Evolutionary conservation across 2,329 filamentous ascomycete species (phyloP), one percentile per base, ranked within the genome.

Genomic region (Zasmidium angulare): DNA sequence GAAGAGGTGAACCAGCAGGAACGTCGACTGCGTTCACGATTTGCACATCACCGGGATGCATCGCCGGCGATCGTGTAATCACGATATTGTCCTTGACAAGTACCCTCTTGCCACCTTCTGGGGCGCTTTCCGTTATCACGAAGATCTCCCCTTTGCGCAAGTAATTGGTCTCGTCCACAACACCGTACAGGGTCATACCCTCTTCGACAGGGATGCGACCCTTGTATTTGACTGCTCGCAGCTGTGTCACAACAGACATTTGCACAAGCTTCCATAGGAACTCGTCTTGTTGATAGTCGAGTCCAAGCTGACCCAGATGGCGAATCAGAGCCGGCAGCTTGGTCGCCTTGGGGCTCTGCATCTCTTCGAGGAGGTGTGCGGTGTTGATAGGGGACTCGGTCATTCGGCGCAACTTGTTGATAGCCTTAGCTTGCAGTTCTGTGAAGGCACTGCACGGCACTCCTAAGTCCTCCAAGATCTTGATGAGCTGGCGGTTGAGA

Each of bases 11-110:
- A 0, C 76, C 74, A 0, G 59, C 26, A 0, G 89, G 89, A 0
- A 87, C 81, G 47, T 79, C 70, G 0, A 87, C 79, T 10, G 89
- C 88, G 1, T 71, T 72, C 0, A 83, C 88, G 1, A 85, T 51
- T 69, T 93, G 90, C 1, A 96, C 82, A 68, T 96, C 91, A 0
- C 91, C 91, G 0, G 90, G 89, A 68, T 96, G 89, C 49, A 96
- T 78, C 0, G 90, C 90, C 0, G 91, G 91, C 0, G 88, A 90
- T n/a, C 91, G 82, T 0, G 90, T 92, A 22, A 96, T 81, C 0
- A 91, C 74, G 4, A 92, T 75, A 0, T 69, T 63, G 0, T 81
- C 77, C 2, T 74, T 66, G 0, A 69, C 58, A 0, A 82, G 63
- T 10, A 72, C 61, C 12, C 61, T 49, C 46, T 66, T 67, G 3